Evolutionary conservation across 345 rosid species (phyloP).

Genomic region (Diplotaxis tenuifolia): DNA sequence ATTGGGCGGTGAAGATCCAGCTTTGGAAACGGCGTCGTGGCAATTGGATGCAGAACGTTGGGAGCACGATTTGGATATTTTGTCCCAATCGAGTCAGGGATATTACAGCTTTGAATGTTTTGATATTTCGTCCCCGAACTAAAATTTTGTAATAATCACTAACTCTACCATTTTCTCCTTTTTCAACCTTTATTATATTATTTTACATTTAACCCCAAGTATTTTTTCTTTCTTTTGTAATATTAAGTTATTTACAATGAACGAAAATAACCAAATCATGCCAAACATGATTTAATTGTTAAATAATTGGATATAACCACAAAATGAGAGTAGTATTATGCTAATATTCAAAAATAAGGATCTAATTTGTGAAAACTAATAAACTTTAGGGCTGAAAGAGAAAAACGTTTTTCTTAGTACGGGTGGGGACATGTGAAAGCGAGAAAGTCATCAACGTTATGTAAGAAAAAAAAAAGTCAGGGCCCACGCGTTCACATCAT

Average conservation of each 20-base stretch:
- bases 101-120: conserved; percentile 14
- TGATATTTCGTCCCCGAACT: background rate
- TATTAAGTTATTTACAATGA: background rate
- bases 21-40: conserved; percentile 12
- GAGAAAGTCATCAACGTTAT: background rate
- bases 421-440: background rate
- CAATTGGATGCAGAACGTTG: conserved; percentile 25
- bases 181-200: background rate
- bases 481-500: conserved; percentile 21
- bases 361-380: background rate
- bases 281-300: background rate
- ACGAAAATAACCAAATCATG: background rate
- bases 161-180: background rate
- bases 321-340: background rate
- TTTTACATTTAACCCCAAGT: background rate
- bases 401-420: background rate
- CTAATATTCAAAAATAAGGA: background rate
- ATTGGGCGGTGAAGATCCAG: conserved; percentile 29
- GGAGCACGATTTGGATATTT: conserved; percentile 31
- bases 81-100: conserved; percentile 3
- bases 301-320: background rate
- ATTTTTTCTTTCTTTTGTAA: background rate
- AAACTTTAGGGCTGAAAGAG: background rate
- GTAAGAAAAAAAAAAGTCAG: background rate
- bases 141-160: background rate